phyloP scores from a whole-genome alignment of 2,329 filamentous ascomycete genomes.

The Ophiostoma sp. region DNA sequence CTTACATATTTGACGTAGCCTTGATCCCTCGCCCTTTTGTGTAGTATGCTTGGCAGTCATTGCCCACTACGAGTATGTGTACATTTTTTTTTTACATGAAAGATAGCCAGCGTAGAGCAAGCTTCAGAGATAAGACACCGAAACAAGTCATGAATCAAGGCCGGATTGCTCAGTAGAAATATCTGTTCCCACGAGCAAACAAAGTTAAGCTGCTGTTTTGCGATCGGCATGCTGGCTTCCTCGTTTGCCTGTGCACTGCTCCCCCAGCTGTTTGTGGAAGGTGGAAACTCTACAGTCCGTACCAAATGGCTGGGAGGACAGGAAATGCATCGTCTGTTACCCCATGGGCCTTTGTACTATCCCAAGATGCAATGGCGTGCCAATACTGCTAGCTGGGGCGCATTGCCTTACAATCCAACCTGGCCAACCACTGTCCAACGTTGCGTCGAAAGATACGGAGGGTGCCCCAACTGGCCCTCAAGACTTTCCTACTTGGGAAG shows the following conservation, averaged over 20 bases:
- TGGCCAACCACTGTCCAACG: neutral
- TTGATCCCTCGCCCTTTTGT: neutral
- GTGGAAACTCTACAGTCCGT: neutral
- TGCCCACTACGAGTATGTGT: neutral
- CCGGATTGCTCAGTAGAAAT: neutral
- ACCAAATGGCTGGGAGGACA: neutral
- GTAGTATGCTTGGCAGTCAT: neutral
- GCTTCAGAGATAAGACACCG: neutral
- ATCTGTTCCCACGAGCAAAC: neutral
- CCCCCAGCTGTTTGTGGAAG: neutral
- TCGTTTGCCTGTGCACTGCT: neutral
- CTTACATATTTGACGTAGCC: neutral
- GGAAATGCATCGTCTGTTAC: neutral
- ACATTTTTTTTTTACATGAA: neutral
- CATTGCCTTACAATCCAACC: neutral
- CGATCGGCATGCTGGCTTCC: neutral
- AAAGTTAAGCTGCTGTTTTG: neutral
- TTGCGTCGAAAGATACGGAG: slow-evolving; percentile 5
- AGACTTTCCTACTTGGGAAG: slow-evolving; percentile 1
- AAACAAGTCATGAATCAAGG: neutral
- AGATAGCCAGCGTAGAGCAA: neutral
- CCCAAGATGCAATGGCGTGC: neutral
- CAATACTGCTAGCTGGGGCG: neutral
- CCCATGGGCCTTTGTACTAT: neutral
- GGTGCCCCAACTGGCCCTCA: neutral